Evolutionary conservation across 75 land plant species (phyloP).

Genomic region (Cunninghamia lanceolata): DNA sequence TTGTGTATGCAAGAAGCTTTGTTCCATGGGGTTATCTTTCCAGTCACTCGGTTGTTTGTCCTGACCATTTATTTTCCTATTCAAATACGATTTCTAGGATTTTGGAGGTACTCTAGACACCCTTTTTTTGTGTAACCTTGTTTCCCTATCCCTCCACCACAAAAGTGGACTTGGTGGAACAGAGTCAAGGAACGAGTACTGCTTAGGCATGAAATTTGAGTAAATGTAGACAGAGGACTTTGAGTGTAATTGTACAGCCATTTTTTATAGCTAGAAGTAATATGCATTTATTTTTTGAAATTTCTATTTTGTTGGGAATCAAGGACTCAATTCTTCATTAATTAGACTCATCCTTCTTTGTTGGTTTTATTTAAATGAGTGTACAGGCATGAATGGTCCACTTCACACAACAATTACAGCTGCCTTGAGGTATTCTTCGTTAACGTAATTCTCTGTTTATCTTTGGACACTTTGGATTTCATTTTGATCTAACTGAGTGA

Average conservation of each 20-base stretch:
- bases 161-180: too few relatives aligned
- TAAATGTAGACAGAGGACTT: neutral
- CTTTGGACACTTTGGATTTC: neutral
- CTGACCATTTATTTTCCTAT: neutral
- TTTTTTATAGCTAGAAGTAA: neutral
- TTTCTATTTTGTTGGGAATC: neutral
- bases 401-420: constrained; percentile 32
- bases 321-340: neutral
- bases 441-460: neutral
- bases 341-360: neutral
- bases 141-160: too few relatives aligned
- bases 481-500: neutral
- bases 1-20: neutral
- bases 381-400: constrained; percentile 40
- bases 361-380: neutral
- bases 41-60: neutral
- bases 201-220: neutral
- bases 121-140: too few relatives aligned
- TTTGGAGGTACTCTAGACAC: too few relatives aligned
- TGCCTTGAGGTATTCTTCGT: constrained; percentile 22
- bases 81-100: too few relatives aligned
- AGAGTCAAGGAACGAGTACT: neutral
- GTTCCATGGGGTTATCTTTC: neutral
- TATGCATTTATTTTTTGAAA: neutral
- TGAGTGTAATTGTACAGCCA: neutral